Conservation (phyloP, 441 rosid genomes). For the Flueggea neowawraea region DNA sequence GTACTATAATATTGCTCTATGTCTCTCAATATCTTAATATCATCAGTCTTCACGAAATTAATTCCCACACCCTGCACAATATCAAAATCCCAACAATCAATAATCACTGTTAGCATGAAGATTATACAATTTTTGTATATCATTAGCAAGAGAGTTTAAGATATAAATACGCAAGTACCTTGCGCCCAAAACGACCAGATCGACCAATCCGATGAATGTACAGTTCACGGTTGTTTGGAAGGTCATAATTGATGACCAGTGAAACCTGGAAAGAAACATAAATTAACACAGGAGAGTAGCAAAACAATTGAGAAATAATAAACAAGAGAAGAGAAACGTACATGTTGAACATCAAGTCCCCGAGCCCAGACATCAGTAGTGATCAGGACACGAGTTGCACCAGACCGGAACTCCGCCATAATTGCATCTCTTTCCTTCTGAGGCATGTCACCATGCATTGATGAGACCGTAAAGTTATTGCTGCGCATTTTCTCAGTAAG, state of each 20-base stretch:
- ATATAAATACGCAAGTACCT: constrained; percentile 19
- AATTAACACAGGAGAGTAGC: background rate
- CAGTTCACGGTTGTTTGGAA: constrained; percentile 95
- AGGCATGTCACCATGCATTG: constrained; percentile 99
- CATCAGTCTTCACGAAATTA: constrained; percentile 90
- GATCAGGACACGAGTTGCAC: constrained; percentile 85
- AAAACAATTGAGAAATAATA: background rate
- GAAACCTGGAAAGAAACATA: constrained; percentile 45
- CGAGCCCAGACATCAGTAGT: constrained; percentile 99
- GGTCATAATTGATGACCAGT: constrained; percentile 91
- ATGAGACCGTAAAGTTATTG: constrained; percentile 83
- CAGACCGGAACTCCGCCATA: constrained; percentile 75
- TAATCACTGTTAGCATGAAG: background rate
- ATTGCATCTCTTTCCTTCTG: constrained; percentile 93
- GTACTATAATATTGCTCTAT: constrained; percentile 98
- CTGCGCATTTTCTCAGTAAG: constrained; percentile 92
- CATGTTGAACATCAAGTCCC: constrained; percentile 97
- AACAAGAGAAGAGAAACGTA: constrained; percentile 20
- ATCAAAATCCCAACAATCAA: constrained; percentile 1
- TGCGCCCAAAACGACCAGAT: constrained; percentile 96
- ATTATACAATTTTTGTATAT: no score
- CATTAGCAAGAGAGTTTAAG: no score
- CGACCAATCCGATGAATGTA: constrained; percentile 97
- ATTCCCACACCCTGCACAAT: constrained; percentile 85
- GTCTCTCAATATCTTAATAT: constrained; percentile 90